A percentile compares a stretch with the other conserved stretches of the same genome.
Conservation (phyloP, 352 stramenopile species). For the Phytophthora pinifolia region DNA sequence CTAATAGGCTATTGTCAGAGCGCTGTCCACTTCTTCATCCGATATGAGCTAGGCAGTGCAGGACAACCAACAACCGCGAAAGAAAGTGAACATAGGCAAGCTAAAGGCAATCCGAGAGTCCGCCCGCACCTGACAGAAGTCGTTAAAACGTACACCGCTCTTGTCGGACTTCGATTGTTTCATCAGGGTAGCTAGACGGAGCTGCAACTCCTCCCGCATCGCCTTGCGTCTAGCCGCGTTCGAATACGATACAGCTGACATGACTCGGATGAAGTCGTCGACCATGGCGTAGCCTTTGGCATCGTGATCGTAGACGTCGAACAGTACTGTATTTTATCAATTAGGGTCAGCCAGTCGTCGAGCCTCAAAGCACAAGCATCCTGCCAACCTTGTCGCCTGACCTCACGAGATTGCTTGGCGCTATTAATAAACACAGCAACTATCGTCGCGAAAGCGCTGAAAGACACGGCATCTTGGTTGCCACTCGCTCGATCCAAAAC, state of each 20-base stretch:
- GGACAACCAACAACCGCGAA: neutral
- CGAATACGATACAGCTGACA: slow-evolving; percentile 15
- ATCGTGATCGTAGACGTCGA: slow-evolving; percentile 43
- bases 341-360: neutral
- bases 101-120: neutral
- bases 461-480: slow-evolving; percentile 10
- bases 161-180: neutral
- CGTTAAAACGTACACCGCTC: slow-evolving; percentile 10
- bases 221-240: neutral
- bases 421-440: slow-evolving; percentile 41
- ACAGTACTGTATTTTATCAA: slow-evolving; percentile 31
- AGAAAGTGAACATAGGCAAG: neutral
- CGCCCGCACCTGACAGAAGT: slow-evolving; percentile 24
- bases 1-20: slow-evolving; percentile 25
- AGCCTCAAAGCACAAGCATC: neutral
- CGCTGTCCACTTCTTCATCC: slow-evolving; percentile 15
- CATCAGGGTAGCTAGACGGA: slow-evolving; percentile 14
- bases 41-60: slow-evolving; percentile 11
- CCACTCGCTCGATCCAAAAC: slow-evolving; percentile 10
- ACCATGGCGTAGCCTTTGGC: slow-evolving; percentile 29
- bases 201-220: slow-evolving; percentile 12
- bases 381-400: slow-evolving; percentile 34
- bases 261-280: slow-evolving; percentile 33
- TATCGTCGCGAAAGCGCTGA: slow-evolving; percentile 34
- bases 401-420: slow-evolving; percentile 32